Evolutionary conservation across 2,329 filamentous ascomycete species (phyloP), one percentile per base, ranked within the genome.

Genomic region (Stromatinia cepivora): DNA sequence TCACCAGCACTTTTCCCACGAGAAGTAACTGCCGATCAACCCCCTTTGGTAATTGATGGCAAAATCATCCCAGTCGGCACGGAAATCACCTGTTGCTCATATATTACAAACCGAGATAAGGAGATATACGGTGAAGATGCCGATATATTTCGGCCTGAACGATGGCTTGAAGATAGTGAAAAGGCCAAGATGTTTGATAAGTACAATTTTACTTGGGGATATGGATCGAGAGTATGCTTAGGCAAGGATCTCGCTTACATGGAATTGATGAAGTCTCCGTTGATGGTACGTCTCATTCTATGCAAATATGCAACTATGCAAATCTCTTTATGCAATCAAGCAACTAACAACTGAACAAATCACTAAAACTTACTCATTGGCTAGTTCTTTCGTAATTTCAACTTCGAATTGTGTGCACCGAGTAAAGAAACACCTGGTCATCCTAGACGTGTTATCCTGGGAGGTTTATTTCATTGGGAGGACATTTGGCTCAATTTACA

Each of bases 151-250:
- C 66, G 66, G 0, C 57, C 66, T 4, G 46, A 68, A 22, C 8
- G 66, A 34, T 68, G 66, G 66, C 66, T 68, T 4, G 66, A 68
- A 36, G n/a, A 58, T 34, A 46, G 15, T 15, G 57, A 53, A 22
- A 61, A 63, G 6, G 34, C 66, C 0, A 68, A 53, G 46, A 6
- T 50, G 25, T 62, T 53, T 34, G 66, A 57, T 1, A 68, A 68
- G 22, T 68, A 68, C 31, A 62, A 62, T 17, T 53, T 68, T n/a
- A 63, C 56, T 10, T 68, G 39, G 59, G 66, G 66, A 42, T 68
- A 63, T 34, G 66, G 66, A n/a, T 50, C 66, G 7, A 53, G 66
- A 46, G 42, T 63, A 20, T 68, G 66, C 15, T 17, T 68, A 39
- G 57, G 66, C 11, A 68, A 68, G 34, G 57, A 68, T 54, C 45